Percentiles rank a stretch among this genome's conserved stretches.
These are phyloP conservation scores for Smallanthus sonchifolius DNA, from an alignment of 129 eudicot species.

Conservation along the genomic window DNA sequence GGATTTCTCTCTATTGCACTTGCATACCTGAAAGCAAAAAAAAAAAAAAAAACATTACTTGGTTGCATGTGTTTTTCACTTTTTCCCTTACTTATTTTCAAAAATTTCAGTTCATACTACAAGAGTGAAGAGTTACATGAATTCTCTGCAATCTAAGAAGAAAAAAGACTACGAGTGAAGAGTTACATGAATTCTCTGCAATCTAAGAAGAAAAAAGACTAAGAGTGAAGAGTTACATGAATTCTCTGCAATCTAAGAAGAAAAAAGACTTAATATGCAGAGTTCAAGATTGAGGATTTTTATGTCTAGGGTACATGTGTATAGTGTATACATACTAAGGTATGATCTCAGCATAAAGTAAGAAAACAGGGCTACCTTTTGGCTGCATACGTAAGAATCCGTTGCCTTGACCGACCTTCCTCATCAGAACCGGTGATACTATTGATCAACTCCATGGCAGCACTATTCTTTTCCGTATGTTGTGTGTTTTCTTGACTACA, in stretches of 20 bases:
- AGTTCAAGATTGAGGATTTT: background rate
- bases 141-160: background rate
- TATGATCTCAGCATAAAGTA: background rate
- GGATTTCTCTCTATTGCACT: conserved; percentile 89
- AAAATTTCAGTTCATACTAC: background rate
- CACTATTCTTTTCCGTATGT: conserved; percentile 51
- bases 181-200: background rate
- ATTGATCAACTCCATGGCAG: conserved; percentile 91
- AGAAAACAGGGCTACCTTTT: conserved; percentile 45
- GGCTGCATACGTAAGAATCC: conserved; percentile 88
- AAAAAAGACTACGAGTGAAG: no score
- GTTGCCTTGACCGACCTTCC: conserved; percentile 93
- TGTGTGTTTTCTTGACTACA: conserved; percentile 56
- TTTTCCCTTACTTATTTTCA: background rate
- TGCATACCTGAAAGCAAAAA: conserved; percentile 58
- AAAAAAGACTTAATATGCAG: background rate
- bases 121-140: background rate
- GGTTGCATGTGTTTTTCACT: background rate
- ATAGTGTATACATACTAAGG: background rate
- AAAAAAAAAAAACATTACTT: no score
- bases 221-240: background rate
- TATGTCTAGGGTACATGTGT: conserved; percentile 12
- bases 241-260: background rate
- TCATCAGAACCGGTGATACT: conserved; percentile 82
- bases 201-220: no score